Percentiles rank a stretch among this genome's conserved stretches.
Conservation (phyloP, 2,329 filamentous ascomycete genomes). For the Fusarium hostae region DNA sequence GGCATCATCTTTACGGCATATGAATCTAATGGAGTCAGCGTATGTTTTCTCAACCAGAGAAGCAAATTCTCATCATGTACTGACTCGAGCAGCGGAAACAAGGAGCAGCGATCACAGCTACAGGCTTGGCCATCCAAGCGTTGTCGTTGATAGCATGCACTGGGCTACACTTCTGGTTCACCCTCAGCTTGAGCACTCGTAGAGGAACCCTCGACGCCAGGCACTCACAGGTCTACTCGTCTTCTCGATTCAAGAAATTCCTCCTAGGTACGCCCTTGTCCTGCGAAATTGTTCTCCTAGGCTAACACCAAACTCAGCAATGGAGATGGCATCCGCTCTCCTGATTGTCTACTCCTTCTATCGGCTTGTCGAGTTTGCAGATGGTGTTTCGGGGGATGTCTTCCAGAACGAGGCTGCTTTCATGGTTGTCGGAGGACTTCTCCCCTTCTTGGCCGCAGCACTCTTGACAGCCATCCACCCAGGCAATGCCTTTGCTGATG, state of each 20-base stretch:
- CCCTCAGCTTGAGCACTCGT: conserved; percentile 52
- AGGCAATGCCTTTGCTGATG: conserved; percentile 52
- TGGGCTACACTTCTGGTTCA: conserved; percentile 54
- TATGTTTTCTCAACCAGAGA: conserved; percentile 43
- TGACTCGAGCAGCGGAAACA: conserved; percentile 44
- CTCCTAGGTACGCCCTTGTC: conserved; percentile 54
- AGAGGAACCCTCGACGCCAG: conserved; percentile 53
- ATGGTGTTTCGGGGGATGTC: conserved; percentile 49
- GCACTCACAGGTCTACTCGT: conserved; percentile 55
- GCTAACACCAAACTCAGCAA: conserved; percentile 45
- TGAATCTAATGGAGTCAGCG: conserved; percentile 48
- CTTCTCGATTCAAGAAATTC: conserved; percentile 56
- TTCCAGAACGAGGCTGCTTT: conserved; percentile 54
- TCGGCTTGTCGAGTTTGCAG: conserved; percentile 53
- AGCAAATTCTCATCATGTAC: not conserved
- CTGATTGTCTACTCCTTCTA: conserved; percentile 56
- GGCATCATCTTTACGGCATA: conserved; percentile 55
- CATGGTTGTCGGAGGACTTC: conserved; percentile 54
- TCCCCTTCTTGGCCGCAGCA: conserved; percentile 52
- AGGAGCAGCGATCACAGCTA: conserved; percentile 55
- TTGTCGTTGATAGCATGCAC: conserved; percentile 54
- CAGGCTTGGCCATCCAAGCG: conserved; percentile 58
- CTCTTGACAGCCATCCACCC: conserved; percentile 53
- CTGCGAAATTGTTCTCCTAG: not conserved
- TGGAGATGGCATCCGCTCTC: conserved; percentile 52